These are phyloP conservation scores for Lasiodiplodia hormozganensis DNA, from an alignment of 2,329 filamentous ascomycete genomes.

Conservation along the genomic window DNA sequence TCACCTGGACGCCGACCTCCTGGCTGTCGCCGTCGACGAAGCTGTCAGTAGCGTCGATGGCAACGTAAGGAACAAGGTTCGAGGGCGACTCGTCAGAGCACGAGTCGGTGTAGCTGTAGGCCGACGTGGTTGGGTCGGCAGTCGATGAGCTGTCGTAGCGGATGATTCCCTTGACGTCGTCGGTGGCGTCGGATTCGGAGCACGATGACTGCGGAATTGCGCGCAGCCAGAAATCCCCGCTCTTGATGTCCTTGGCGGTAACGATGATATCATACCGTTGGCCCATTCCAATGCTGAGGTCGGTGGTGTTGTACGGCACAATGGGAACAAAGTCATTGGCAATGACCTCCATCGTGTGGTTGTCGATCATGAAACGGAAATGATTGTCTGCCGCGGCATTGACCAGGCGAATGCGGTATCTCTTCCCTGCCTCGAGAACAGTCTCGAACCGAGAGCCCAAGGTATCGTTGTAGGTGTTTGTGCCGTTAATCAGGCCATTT, in stretches of 20 bases:
- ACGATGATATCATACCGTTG: conserved; percentile 52
- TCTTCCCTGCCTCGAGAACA: conserved; percentile 49
- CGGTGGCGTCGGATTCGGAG: not conserved
- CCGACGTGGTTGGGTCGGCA: no score
- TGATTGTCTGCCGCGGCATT: conserved; percentile 50
- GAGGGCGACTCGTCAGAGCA: no score
- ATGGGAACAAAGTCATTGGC: conserved; percentile 52
- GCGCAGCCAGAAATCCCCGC: conserved; percentile 47
- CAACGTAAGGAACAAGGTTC: no score
- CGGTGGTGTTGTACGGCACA: conserved; percentile 47
- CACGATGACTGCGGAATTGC: conserved; percentile 29
- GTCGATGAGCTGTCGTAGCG: no score
- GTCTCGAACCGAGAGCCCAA: conserved; percentile 38
- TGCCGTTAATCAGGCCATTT: conserved; percentile 39
- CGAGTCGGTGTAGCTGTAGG: no score
- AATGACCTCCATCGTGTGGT: conserved; percentile 52
- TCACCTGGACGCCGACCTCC: no score
- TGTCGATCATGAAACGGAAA: conserved; percentile 53
- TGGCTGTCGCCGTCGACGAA: no score
- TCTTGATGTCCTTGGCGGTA: conserved; percentile 40
- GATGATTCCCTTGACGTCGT: conserved; percentile 18
- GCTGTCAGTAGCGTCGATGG: no score
- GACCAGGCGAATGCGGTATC: conserved; percentile 51
- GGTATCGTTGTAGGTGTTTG: conserved; percentile 40
- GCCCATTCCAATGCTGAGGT: conserved; percentile 44